phyloP scores from a whole-genome alignment of 2,329 filamentous ascomycete genomes.

The Plectosphaerella sp. region DNA sequence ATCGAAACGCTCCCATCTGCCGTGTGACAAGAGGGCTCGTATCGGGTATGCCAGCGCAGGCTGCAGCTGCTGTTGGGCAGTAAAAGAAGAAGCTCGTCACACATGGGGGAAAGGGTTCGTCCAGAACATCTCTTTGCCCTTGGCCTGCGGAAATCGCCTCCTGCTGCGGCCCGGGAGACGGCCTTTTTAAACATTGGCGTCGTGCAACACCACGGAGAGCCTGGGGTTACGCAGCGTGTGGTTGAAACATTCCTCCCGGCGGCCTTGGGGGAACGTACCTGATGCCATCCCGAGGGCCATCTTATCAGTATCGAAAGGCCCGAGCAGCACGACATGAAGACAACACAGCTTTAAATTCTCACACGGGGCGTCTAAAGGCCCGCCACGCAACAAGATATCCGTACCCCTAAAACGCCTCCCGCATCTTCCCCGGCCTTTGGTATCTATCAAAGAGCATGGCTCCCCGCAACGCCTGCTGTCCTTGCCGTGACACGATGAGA shows the following conservation, averaged over 20 bases:
- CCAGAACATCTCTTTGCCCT: too few relatives aligned
- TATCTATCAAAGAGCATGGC: not conserved
- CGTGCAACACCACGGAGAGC: too few relatives aligned
- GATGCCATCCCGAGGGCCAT: not conserved
- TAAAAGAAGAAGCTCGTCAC: too few relatives aligned
- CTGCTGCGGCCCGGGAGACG: too few relatives aligned
- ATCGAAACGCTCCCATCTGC: not conserved
- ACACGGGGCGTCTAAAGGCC: not conserved
- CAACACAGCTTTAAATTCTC: not conserved
- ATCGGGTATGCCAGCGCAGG: too few relatives aligned
- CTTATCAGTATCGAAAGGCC: not conserved
- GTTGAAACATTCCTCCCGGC: not conserved
- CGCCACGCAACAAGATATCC: not conserved
- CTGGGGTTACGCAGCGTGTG: not conserved
- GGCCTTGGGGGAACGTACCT: not conserved
- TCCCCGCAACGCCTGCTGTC: not conserved
- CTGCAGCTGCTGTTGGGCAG: too few relatives aligned
- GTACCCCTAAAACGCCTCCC: not conserved
- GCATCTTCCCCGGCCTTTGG: not conserved
- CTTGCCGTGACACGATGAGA: too few relatives aligned
- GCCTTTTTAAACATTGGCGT: too few relatives aligned
- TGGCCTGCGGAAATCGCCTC: too few relatives aligned
- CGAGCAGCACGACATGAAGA: too few relatives aligned
- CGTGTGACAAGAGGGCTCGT: too few relatives aligned
- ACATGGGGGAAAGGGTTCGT: too few relatives aligned